Evolutionary conservation across 495 filamentous ascomycete genomes (phyloP).

Genomic region (Opeltia flavorubescens): DNA sequence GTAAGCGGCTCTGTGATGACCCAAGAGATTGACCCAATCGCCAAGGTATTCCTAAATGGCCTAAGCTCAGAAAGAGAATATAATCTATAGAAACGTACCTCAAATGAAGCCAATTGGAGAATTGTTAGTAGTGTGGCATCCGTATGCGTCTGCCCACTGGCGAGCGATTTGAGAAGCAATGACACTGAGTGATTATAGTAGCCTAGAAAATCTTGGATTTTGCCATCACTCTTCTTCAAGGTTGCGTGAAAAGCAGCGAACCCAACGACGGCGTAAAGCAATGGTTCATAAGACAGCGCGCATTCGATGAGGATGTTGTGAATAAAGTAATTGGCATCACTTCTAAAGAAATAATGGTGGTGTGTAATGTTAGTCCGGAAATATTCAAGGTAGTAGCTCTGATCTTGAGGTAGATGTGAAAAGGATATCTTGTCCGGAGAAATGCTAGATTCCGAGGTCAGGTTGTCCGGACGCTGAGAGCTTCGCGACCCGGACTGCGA

Average conservation of each 20-base stretch:
- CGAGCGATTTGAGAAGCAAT: conserved; percentile 56
- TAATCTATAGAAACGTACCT: conserved; percentile 42
- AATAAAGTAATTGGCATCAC: conserved; percentile 55
- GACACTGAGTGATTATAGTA: conserved; percentile 83
- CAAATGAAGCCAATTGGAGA: conserved; percentile 80
- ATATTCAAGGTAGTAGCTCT: conserved; percentile 69
- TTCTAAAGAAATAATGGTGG: conserved; percentile 68
- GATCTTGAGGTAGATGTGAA: conserved; percentile 36
- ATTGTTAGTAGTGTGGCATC: conserved; percentile 77
- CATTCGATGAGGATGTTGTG: conserved; percentile 52
- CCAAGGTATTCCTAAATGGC: conserved; percentile 70
- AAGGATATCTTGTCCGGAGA: conserved; percentile 12
- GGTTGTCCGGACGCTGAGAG: conserved; percentile 2
- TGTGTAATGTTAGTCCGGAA: conserved; percentile 58
- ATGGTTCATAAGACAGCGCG: conserved; percentile 64
- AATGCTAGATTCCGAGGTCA: neutral
- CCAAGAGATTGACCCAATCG: conserved; percentile 83
- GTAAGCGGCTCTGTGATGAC: conserved; percentile 83
- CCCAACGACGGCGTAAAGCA: conserved; percentile 79
- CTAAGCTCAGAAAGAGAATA: conserved; percentile 14
- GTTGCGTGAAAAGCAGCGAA: conserved; percentile 83
- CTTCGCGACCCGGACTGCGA: conserved; percentile 1
- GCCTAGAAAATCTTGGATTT: conserved; percentile 66
- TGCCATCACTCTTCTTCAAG: conserved; percentile 49
- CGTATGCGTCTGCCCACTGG: conserved; percentile 50